Evolutionary conservation across 257 asterid species (phyloP), one percentile per base, ranked within the genome.

Genomic region (Eucommia ulmoides): DNA sequence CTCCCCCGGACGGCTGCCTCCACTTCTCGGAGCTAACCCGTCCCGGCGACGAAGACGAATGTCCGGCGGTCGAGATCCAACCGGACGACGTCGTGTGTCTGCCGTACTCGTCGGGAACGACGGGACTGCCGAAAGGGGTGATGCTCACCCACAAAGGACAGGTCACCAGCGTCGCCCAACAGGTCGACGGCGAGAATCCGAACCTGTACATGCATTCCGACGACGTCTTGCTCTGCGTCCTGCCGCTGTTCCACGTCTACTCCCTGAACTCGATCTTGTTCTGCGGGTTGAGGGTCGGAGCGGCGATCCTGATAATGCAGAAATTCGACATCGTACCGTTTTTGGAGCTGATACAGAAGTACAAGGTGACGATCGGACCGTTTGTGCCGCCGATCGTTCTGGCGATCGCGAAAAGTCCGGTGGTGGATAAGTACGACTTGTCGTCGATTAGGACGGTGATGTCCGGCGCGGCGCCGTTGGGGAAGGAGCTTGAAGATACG

Each of bases 401-500:
- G 61, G 76, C 81, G 0, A 85, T 89, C 3, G 93, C 67, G 2
- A 89, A 85, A 68, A 85, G 92, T 42, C 88, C 93, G 8, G 46
- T 73, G n/a, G 91, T 80, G 53, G 83, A 62, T 24, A 69, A 82
- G 9, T 85, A 80, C 12, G 96, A 89, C 75, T 82, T 89, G n/a
- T 82, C 94, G 0, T 76, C 98, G 0, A 67, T 85, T 1, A 65
- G 89, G 69, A 78, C 80, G 46, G 96, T 89, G 21, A 72, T 85
- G 91, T 89, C 98, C 0, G 98, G 98, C 49, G 98, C 96, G 25
- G 98, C 96, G n/a, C 98, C 98, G 7, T 76, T 89, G 0, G 98
- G 98, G 1, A 83, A 81, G 78, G 98, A 89, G 68, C 75, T 89
- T 29, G 94, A 89, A 75, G 98, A 89, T 41, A 82, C 94, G 0